Conservation (phyloP, 192 early-diverging fungal genomes). For the Coemansia sp. region DNA sequence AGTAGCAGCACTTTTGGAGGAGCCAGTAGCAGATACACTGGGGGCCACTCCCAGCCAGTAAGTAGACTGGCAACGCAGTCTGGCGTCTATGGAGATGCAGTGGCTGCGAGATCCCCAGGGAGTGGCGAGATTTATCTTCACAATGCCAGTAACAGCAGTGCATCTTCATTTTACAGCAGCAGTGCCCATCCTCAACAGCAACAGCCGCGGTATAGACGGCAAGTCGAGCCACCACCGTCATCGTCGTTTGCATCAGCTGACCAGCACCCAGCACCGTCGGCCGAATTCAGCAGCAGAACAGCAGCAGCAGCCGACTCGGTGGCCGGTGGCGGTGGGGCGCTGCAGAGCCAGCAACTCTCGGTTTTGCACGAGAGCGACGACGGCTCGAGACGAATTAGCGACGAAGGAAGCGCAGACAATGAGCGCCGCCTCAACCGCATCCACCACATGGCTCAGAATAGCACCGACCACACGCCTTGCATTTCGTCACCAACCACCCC, state of each 20-base stretch:
- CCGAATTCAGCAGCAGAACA: conserved; percentile 11
- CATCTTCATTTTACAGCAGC: conserved; percentile 10
- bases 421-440: conserved; percentile 1
- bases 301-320: conserved; percentile 1
- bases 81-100: conserved; percentile 1
- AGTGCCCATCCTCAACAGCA: conserved; percentile 1
- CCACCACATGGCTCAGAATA: conserved; percentile 27
- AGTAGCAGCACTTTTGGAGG: conserved; percentile 15
- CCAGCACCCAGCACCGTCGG: not conserved
- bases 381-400: conserved; percentile 15
- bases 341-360: conserved; percentile 4
- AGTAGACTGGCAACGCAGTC: not conserved
- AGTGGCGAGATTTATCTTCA: conserved; percentile 8
- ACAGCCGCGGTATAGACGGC: conserved; percentile 7
- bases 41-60: not conserved
- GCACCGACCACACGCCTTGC: conserved; percentile 38
- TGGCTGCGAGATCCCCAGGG: conserved; percentile 1
- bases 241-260: conserved; percentile 12
- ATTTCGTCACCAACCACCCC: conserved; percentile 35
- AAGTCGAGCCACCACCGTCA: conserved; percentile 7
- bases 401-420: conserved; percentile 21
- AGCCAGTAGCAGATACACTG: conserved; percentile 5
- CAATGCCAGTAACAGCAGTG: conserved; percentile 12
- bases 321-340: not conserved
- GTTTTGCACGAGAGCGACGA: conserved; percentile 3